These are phyloP conservation scores for Hortiboletus campestris DNA, from an alignment of 768 basidiomycete genomes.

Conservation along the genomic window DNA sequence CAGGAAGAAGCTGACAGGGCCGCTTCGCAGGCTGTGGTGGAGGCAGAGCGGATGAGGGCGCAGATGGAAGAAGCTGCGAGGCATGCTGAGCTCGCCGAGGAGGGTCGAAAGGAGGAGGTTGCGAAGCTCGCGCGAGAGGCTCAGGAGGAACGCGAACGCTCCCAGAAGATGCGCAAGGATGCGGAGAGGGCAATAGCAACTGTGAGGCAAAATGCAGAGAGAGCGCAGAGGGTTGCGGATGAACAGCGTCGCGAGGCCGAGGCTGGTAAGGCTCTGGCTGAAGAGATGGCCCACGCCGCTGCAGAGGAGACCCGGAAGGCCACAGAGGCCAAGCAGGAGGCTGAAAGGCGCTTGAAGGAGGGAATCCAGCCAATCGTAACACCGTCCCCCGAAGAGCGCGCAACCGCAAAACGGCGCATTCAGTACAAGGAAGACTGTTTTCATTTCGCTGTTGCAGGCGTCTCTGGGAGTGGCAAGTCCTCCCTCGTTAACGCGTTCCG, in stretches of 20 bases:
- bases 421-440: constrained; percentile 26
- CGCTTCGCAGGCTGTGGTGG: constrained; percentile 8
- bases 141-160: constrained; percentile 1
- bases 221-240: constrained; percentile 6
- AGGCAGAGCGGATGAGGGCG: constrained; percentile 1
- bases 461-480: constrained; percentile 36
- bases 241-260: constrained; percentile 10
- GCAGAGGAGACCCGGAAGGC: constrained; percentile 14
- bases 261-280: constrained; percentile 3
- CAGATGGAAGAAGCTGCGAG: constrained; percentile 9
- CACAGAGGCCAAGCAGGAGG: constrained; percentile 10
- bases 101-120: constrained; percentile 9
- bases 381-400: constrained; percentile 22
- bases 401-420: constrained; percentile 10
- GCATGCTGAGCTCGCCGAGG: constrained; percentile 1
- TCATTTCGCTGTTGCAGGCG: constrained; percentile 36
- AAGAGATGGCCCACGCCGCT: constrained; percentile 8
- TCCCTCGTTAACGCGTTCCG: constrained; percentile 37
- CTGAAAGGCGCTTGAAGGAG: constrained; percentile 18
- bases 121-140: neutral
- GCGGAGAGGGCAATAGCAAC: constrained; percentile 3
- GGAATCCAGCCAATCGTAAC: constrained; percentile 27
- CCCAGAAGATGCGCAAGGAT: neutral
- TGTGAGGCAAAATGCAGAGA: constrained; percentile 9
- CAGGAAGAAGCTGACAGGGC: constrained; percentile 10